Percentiles rank a stretch among this genome's conserved stretches.
These are phyloP conservation scores for Fusarium lyarnte DNA, from an alignment of 2,329 filamentous ascomycete species.

Conservation along the genomic window DNA sequence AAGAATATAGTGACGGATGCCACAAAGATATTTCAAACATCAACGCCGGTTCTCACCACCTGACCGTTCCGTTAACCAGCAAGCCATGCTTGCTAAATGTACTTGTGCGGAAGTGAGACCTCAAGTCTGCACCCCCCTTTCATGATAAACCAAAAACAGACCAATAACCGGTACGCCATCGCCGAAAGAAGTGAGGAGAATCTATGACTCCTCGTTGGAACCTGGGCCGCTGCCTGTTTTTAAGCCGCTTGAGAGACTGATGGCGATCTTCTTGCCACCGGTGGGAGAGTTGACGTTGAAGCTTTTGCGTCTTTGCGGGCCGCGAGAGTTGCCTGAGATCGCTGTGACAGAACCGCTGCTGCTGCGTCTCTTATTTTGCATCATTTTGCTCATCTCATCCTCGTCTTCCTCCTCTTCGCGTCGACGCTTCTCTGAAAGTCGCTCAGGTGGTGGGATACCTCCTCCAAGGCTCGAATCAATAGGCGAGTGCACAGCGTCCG, in stretches of 20 bases:
- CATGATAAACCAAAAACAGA: slow-evolving; percentile 34
- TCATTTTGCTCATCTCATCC: slow-evolving; percentile 87
- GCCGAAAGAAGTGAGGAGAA: slow-evolving; percentile 39
- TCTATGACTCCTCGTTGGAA: slow-evolving; percentile 54
- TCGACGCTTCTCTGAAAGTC: slow-evolving; percentile 86
- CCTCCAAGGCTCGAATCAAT: slow-evolving; percentile 34
- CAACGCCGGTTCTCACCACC: slow-evolving; percentile 39
- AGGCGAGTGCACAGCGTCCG: slow-evolving; percentile 48
- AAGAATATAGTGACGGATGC: slow-evolving; percentile 28
- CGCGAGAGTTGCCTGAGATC: slow-evolving; percentile 48
- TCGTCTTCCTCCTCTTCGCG: slow-evolving; percentile 92
- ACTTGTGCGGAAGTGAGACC: slow-evolving; percentile 27
- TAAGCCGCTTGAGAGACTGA: slow-evolving; percentile 62
- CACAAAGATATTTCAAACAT: slow-evolving; percentile 33
- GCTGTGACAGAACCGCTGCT: slow-evolving; percentile 62
- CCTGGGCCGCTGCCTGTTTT: slow-evolving; percentile 52
- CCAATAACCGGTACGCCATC: slow-evolving; percentile 40
- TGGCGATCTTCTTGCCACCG: slow-evolving; percentile 65
- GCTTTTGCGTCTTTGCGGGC: slow-evolving; percentile 50
- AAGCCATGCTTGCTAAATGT: slow-evolving; percentile 34
- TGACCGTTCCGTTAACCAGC: slow-evolving; percentile 28
- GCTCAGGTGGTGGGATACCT: slow-evolving; percentile 72
- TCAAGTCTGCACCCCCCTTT: slow-evolving; percentile 23
- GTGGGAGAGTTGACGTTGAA: slow-evolving; percentile 54
- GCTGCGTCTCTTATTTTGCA: slow-evolving; percentile 70